Evolutionary conservation across 495 filamentous ascomycete genomes (phyloP), one percentile per base, ranked within the genome.

Genomic region (Hapsidospora chrysogenum): DNA sequence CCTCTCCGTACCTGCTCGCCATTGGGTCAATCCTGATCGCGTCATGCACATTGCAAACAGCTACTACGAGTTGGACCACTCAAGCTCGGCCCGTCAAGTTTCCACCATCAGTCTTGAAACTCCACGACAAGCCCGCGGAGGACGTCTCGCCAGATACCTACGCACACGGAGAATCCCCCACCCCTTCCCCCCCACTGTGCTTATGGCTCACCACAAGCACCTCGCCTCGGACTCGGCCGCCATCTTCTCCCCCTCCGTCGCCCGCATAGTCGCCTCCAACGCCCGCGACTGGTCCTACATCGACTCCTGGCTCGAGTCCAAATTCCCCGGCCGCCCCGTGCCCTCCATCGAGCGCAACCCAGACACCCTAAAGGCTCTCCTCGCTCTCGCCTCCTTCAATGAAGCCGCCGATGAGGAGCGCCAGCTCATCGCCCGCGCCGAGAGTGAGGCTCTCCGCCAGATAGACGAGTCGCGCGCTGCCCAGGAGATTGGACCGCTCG

Each of bases 211-310:
- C 43, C 59, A 68, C 20, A 63, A 68, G 42, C 59, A 68, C 19
- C 63, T 64, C 3, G 66, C 68, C 18, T 44, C 43, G 25, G 35
- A 36, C 6, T 25, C 20, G 1, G 23, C 49, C 29, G 74, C 76
- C 27, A 74, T 80, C 35, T 83, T 82, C 62, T 81, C 76, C 8
- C 78, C 76, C 19, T 76, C 74, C 5, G 61, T 78, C 34, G 76
- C 78, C 18, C 68, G 74, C 33, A 68, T 72, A 26, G 73, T 72
- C 46, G 66, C 58, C 48, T 69, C 49, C 43, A 71, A 58, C 9
- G 78, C 80, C 31, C 81, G 82, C 49, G 85, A 93, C 61, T 95
- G 85, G 86, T 70, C 75, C 36, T 83, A 79, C 47, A 64, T 92
- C 46, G 80, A 92, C 60, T 57, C 62, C 54, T 95, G 86, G 84